phyloP scores from a whole-genome alignment of 2,329 filamentous ascomycete species.

The Penicillium sp. region DNA sequence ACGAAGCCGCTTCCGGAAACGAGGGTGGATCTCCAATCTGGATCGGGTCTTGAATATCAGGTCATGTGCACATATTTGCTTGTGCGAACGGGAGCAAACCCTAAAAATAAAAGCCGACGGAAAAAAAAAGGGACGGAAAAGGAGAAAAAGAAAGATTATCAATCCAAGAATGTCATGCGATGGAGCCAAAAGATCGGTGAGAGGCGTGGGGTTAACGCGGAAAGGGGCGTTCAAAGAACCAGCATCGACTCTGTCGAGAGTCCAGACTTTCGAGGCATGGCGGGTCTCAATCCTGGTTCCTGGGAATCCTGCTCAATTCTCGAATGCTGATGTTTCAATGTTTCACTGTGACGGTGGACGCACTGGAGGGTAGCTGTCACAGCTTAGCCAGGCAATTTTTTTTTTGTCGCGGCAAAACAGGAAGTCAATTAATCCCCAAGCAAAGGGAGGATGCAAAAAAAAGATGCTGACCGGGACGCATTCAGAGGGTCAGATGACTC shows the following conservation, averaged over 20 bases:
- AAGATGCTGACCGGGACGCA: not conserved
- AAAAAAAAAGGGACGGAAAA: not conserved
- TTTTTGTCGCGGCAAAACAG: not conserved
- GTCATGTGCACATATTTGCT: constrained; percentile 7
- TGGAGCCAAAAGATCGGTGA: constrained; percentile 1
- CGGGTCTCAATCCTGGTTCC: not conserved
- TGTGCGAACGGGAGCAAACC: not conserved
- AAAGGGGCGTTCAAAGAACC: not conserved
- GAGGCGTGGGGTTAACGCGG: not conserved
- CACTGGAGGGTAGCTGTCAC: not conserved
- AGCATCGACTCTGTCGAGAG: not conserved
- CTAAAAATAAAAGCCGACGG: not conserved
- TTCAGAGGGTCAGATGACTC: not conserved
- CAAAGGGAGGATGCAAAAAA: not conserved
- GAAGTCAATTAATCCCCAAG: not conserved
- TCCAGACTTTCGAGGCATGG: not conserved
- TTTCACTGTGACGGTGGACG: not conserved
- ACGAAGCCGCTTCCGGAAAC: not conserved
- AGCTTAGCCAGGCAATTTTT: not conserved
- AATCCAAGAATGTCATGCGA: not conserved
- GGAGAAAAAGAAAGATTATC: not conserved
- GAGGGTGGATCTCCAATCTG: constrained; percentile 1
- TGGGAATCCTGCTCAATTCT: not conserved
- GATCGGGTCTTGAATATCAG: not conserved
- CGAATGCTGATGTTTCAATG: not conserved